Evolutionary conservation across 345 rosid genomes (phyloP).

Genomic region (Ceriops zippeliana): DNA sequence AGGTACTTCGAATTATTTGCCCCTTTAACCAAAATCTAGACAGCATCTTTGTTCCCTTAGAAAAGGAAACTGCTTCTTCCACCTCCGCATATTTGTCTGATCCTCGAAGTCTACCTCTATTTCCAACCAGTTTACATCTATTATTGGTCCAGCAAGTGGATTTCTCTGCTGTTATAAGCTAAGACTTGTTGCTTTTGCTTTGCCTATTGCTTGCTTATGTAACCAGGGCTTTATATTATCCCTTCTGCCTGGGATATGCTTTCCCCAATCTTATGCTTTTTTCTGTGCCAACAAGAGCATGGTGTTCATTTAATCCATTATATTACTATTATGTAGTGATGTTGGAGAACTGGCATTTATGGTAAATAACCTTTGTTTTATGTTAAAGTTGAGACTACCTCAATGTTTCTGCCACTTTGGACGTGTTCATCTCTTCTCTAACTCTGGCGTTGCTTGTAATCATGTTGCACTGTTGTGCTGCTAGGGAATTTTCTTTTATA

Average conservation of each 20-base stretch:
- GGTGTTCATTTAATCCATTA: too few species aligned
- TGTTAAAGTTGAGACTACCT: background rate
- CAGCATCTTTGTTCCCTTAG: background rate
- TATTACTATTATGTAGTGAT: too few species aligned
- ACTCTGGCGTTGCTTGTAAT: background rate
- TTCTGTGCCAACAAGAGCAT: too few species aligned
- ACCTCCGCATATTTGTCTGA: background rate
- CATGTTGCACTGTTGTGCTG: background rate
- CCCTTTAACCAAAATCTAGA: constrained; percentile 1
- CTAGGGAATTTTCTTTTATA: background rate
- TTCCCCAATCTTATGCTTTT: too few species aligned
- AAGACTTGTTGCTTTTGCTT: background rate
- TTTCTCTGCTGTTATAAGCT: background rate
- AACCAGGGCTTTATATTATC: background rate
- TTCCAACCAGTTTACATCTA: background rate
- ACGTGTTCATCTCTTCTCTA: background rate
- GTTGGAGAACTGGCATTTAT: too few species aligned
- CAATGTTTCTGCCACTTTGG: background rate
- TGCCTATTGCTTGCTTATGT: background rate
- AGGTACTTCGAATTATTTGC: constrained; percentile 40
- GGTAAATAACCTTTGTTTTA: background rate
- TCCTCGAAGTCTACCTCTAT: background rate
- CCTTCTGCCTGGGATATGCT: too few species aligned
- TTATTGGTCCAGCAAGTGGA: background rate
- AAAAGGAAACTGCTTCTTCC: background rate